Base-by-base conservation (phyloP, 2,329 filamentous ascomycete genomes). In the Aulographum hederae region DNA sequence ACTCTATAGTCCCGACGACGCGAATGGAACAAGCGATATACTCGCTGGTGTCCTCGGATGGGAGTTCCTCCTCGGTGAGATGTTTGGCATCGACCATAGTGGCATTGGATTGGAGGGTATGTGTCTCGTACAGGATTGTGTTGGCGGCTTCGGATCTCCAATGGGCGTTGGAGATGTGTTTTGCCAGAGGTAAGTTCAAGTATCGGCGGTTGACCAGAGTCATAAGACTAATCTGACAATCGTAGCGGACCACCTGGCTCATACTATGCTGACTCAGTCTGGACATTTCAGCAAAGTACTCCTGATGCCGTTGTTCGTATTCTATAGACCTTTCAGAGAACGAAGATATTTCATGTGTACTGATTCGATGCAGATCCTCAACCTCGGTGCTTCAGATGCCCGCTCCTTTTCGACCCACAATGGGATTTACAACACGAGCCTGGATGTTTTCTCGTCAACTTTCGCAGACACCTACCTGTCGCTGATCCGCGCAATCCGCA, bases 281-380 rank as follows among this genome's bases (percentile, higher is more conserved):
- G 53, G 52, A 36, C 40, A n/a, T 56, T 55, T 32, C 37, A 43
- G 30, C 35, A 38, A n/a, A 48, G 52, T 34, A 32, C 43, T 14
- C 52, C 52, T 16, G 46, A 51, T 38, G 42, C 51, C 12, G 43
- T 56, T 34, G n/a, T n/a, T n/a, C n/a, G n/a, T n/a, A n/a, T n/a
- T n/a, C n/a, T n/a, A n/a, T n/a, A n/a, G n/a, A n/a, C n/a, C n/a
- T n/a, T n/a, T n/a, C n/a, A n/a, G n/a, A n/a, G n/a, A n/a, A n/a
- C n/a, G n/a, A n/a, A n/a, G n/a, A n/a, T n/a, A n/a, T n/a, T n/a
- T n/a, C n/a, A n/a, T n/a, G n/a, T n/a, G n/a, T n/a, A n/a, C n/a
- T n/a, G n/a, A n/a, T n/a, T n/a, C n/a, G n/a, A n/a, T n/a, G n/a
- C n/a, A n/a, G n/a, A 39, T 52, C 20, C 38, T 53, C 19, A 52